These are phyloP conservation scores for Xylaria sp. DNA, from an alignment of 2,329 filamentous ascomycete genomes.

Conservation along the genomic window DNA sequence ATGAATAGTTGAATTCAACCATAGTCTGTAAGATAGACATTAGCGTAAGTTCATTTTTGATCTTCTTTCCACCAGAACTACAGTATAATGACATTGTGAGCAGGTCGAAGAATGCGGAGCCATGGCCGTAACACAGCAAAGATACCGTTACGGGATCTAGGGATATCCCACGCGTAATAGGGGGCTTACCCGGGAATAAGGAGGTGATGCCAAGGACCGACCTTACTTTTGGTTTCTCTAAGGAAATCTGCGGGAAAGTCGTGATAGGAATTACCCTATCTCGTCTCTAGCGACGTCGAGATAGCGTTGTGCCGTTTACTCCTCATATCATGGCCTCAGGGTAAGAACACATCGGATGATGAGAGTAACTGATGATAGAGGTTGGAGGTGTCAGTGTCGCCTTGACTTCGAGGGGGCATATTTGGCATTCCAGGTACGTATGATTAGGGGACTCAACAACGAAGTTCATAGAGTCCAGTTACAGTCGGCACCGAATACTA, in stretches of 20 bases:
- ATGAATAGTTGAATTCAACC: background rate
- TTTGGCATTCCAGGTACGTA: background rate
- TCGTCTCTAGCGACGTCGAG: background rate
- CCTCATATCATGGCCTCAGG: background rate
- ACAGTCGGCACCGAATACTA: background rate
- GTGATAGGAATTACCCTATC: background rate
- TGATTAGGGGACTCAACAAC: background rate
- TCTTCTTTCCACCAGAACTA: background rate
- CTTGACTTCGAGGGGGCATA: background rate
- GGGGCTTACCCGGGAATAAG: background rate
- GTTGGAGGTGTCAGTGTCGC: background rate
- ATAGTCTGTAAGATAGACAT: background rate
- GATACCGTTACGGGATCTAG: background rate
- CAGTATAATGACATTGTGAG: constrained; percentile 1
- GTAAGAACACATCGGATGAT: background rate
- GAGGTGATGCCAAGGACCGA: background rate
- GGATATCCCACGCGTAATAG: too few species aligned
- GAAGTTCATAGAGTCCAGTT: background rate
- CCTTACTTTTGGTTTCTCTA: background rate
- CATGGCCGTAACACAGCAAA: background rate
- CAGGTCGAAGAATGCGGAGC: background rate
- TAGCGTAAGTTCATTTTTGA: background rate
- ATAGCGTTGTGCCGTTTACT: background rate
- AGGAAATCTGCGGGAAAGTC: background rate
- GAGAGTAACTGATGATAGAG: background rate